phyloP scores from a whole-genome alignment of 2,329 filamentous ascomycete genomes.

The Knufia fluminis region DNA sequence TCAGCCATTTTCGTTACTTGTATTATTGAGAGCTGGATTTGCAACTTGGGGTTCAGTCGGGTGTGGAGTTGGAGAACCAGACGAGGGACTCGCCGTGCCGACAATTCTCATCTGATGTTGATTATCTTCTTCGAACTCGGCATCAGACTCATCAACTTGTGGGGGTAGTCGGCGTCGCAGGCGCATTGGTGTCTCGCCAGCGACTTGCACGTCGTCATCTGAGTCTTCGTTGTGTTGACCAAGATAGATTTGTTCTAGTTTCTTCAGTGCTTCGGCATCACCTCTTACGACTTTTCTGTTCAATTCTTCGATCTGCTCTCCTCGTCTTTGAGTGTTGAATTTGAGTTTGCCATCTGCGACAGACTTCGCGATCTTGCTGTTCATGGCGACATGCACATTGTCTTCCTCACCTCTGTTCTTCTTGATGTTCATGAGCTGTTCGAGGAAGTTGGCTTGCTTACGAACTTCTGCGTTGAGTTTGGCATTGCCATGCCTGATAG shows the following conservation, averaged over 20 bases:
- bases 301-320: conserved; percentile 28
- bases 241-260: conserved; percentile 31
- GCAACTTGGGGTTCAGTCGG: no score
- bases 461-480: conserved; percentile 27
- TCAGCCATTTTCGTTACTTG: conserved; percentile 7
- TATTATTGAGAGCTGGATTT: not conserved
- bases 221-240: conserved; percentile 19
- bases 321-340: conserved; percentile 9
- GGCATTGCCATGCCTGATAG: conserved; percentile 18
- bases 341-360: conserved; percentile 29
- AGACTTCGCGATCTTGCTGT: conserved; percentile 29
- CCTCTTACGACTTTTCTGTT: conserved; percentile 30
- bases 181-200: not conserved
- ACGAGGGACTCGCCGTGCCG: not conserved
- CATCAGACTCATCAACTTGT: not conserved
- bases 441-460: conserved; percentile 49
- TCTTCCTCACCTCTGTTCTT: conserved; percentile 55
- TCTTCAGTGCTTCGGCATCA: conserved; percentile 28
- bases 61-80: not conserved
- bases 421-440: conserved; percentile 58
- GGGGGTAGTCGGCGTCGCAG: not conserved
- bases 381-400: conserved; percentile 36
- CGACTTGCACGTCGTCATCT: conserved; percentile 1
- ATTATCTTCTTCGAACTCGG: conserved; percentile 2
- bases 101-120: not conserved